Evolutionary conservation across 495 filamentous ascomycete genomes (phyloP), one percentile per base, ranked within the genome.

Genomic region (Penicillium fimorum): DNA sequence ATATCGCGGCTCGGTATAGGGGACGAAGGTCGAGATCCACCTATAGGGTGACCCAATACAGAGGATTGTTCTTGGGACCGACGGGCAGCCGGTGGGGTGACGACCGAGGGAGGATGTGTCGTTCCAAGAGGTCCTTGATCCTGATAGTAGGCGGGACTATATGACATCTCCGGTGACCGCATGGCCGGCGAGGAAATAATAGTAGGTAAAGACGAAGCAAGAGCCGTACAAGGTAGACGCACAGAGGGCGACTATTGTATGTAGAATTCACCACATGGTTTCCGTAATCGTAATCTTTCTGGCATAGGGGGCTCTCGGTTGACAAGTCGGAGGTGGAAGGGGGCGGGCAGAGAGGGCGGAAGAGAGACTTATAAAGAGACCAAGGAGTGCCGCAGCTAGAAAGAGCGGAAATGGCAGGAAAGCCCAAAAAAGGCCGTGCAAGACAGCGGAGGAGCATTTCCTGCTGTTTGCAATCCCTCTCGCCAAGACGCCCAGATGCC

Each of bases 401-500:
- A 53, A 57, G 51, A 59, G 55, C 57, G 57, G 57, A 56, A 67
- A 57, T 60, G 55, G 54, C 41, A 62, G 59, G 61, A 62, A 64
- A 62, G 58, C 46, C 55, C 58, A 59, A 42, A 53, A 64, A 64
- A 65, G 57, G 43, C 56, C 58, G 57, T 35, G 54, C 49, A 59
- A 56, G 57, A 57, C 57, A 55, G 71, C 71, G 70, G 69, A 73
- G 58, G 51, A 59, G 50, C 44, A 55, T 32, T 58, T 56, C 55
- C 60, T 63, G 46, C 61, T 61, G 56, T 59, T 66, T 70, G 64
- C 63, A 66, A 60, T 48, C 30, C 53, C 57, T 60, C 62, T 61
- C 66, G 74, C 74, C 74, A 76, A 76, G 74, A 55, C 65, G 74
- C 73, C 71, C 67, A 74, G 73, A 63, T 70, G 72, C 74, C 72